Percentiles rank a stretch among this genome's conserved stretches.
phyloP scores from a whole-genome alignment of 2,329 filamentous ascomycete species.

The Alternaria conjuncta region DNA sequence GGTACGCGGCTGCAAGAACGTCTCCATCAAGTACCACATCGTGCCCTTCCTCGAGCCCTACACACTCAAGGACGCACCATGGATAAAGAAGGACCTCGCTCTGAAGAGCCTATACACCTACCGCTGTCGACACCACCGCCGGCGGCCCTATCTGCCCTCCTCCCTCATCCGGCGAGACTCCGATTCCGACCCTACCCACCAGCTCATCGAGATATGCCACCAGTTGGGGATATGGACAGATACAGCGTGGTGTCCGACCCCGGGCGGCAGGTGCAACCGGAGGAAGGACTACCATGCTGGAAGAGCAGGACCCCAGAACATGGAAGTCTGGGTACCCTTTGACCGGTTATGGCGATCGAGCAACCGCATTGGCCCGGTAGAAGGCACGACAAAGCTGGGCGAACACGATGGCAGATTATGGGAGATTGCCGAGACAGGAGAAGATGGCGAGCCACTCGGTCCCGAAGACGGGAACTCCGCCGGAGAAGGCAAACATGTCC shows the following conservation, averaged over 20 bases:
- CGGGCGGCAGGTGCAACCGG: slow-evolving; percentile 62
- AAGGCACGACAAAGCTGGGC: slow-evolving; percentile 37
- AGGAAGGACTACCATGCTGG: slow-evolving; percentile 64
- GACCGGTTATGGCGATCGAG: slow-evolving; percentile 65
- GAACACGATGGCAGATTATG: slow-evolving; percentile 60
- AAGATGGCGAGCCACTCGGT: slow-evolving; percentile 62
- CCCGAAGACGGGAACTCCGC: slow-evolving; percentile 52
- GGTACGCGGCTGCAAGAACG: slow-evolving; percentile 68
- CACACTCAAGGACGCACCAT: slow-evolving; percentile 50
- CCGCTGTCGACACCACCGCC: slow-evolving; percentile 66
- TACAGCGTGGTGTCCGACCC: slow-evolving; percentile 66
- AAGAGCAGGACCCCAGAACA: slow-evolving; percentile 60
- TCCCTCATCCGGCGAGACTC: slow-evolving; percentile 63
- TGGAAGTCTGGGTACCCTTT: slow-evolving; percentile 68
- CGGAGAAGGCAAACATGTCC: slow-evolving; percentile 61
- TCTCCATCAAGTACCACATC: slow-evolving; percentile 69
- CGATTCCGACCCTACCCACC: slow-evolving; percentile 66
- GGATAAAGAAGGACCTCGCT: slow-evolving; percentile 56
- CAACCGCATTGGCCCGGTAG: slow-evolving; percentile 61
- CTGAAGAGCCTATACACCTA: slow-evolving; percentile 68
- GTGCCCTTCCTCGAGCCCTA: slow-evolving; percentile 61
- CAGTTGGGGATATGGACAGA: slow-evolving; percentile 67
- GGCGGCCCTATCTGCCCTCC: slow-evolving; percentile 64
- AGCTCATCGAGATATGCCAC: slow-evolving; percentile 65
- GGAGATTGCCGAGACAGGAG: slow-evolving; percentile 62